Conservation (phyloP, 176 grass and related monocot species). For the Oryza officinalis region DNA sequence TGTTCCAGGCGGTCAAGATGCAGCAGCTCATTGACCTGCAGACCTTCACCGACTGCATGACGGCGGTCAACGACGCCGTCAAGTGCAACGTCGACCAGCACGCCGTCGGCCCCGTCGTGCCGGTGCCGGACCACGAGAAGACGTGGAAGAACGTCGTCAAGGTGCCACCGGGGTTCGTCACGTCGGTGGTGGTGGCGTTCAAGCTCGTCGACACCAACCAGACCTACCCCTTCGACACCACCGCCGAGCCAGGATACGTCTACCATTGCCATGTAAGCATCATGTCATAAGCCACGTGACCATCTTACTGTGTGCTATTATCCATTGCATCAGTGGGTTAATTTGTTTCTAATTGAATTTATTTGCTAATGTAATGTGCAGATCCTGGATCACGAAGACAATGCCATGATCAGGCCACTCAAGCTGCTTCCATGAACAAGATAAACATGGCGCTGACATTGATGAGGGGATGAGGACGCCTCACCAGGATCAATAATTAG, state of each 20-base stretch:
- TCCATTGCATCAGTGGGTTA: too few relatives aligned
- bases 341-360: background rate
- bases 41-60: slow-evolving; percentile 60
- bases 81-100: slow-evolving; percentile 38
- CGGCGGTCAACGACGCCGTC: slow-evolving; percentile 50
- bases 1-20: too few relatives aligned
- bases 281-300: background rate
- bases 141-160: slow-evolving; percentile 87
- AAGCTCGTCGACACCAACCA: slow-evolving; percentile 40
- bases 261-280: slow-evolving; percentile 78
- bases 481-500: background rate
- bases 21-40: background rate
- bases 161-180: slow-evolving; percentile 46
- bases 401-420: slow-evolving; percentile 73
- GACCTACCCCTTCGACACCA: slow-evolving; percentile 52
- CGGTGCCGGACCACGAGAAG: slow-evolving; percentile 54
- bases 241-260: slow-evolving; percentile 69
- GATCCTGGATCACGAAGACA: slow-evolving; percentile 90
- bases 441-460: background rate
- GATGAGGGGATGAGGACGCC: background rate
- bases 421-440: slow-evolving; percentile 38
- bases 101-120: slow-evolving; percentile 10
- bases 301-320: too few relatives aligned
- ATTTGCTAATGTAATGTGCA: background rate
- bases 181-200: slow-evolving; percentile 55